Conservation (phyloP, 2,329 filamentous ascomycete species). For the Didymella lethalis region DNA sequence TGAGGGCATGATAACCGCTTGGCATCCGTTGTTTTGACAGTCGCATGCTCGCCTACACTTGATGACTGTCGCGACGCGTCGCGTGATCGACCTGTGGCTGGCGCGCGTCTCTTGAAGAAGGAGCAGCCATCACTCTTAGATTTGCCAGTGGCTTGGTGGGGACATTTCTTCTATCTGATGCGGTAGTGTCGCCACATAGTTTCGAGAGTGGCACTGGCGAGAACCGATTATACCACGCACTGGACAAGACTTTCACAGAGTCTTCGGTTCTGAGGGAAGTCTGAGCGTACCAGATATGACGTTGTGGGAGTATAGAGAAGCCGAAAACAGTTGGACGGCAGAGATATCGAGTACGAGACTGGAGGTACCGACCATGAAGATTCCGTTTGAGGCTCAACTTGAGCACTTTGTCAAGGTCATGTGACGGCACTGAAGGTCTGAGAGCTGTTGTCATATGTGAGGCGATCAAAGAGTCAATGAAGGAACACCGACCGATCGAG, state of each 20-base stretch:
- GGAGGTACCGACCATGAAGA: background rate
- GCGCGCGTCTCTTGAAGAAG: background rate
- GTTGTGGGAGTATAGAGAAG: background rate
- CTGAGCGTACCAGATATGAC: conserved; percentile 1
- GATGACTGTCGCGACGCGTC: background rate
- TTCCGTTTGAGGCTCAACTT: background rate
- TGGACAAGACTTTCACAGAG: conserved; percentile 1
- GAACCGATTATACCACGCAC: conserved; percentile 3
- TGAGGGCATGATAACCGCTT: too few species aligned
- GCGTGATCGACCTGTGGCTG: background rate
- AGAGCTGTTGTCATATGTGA: conserved; percentile 4
- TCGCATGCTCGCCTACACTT: too few species aligned
- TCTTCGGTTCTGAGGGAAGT: background rate
- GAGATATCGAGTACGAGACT: background rate
- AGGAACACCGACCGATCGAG: background rate
- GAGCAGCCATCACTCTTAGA: background rate
- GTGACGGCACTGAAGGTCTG: background rate
- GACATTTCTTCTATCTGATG: conserved; percentile 5
- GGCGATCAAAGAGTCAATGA: conserved; percentile 8
- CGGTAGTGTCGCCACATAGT: conserved; percentile 1
- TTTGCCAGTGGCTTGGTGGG: conserved; percentile 2
- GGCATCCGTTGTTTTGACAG: too few species aligned
- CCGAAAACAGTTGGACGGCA: background rate
- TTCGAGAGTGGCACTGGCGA: conserved; percentile 5
- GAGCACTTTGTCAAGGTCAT: conserved; percentile 4